Conservation (phyloP, 306 rosid genomes). For the Luffa aegyptiaca region DNA sequence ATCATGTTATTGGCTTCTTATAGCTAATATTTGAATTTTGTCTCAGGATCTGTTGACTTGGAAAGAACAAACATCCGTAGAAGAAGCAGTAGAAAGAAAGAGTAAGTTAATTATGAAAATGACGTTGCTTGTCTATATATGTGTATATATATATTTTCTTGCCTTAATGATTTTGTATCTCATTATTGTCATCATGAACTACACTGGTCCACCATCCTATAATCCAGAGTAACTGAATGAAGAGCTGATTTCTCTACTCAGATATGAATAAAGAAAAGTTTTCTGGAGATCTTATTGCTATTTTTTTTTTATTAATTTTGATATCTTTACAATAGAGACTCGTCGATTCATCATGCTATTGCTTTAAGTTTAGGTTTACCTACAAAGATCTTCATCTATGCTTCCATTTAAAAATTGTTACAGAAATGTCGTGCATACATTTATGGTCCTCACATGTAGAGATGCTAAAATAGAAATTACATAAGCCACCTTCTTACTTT, state of each 20-base stretch:
- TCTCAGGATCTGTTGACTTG: constrained; percentile 36
- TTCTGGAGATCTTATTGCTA: neutral
- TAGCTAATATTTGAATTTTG: constrained; percentile 18
- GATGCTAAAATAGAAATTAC: neutral
- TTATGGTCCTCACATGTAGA: neutral
- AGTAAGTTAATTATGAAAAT: constrained; percentile 27
- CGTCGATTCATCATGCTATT: neutral
- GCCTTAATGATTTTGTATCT: neutral
- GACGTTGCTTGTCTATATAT: neutral
- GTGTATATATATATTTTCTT: neutral
- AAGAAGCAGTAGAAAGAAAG: constrained; percentile 30
- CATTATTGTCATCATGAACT: neutral
- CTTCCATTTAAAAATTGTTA: neutral
- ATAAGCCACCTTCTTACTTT: neutral
- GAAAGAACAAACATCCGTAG: constrained; percentile 20
- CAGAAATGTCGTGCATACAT: neutral
- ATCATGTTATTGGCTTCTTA: neutral
- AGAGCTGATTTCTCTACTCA: neutral
- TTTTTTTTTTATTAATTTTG: neutral
- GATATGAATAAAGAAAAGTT: neutral
- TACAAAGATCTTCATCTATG: neutral
- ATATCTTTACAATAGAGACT: neutral
- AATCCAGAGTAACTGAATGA: neutral
- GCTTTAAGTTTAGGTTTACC: neutral
- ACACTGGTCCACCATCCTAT: neutral